Evolutionary conservation across 2,329 filamentous ascomycete species (phyloP).

Genomic region (Didymella segeticola): DNA sequence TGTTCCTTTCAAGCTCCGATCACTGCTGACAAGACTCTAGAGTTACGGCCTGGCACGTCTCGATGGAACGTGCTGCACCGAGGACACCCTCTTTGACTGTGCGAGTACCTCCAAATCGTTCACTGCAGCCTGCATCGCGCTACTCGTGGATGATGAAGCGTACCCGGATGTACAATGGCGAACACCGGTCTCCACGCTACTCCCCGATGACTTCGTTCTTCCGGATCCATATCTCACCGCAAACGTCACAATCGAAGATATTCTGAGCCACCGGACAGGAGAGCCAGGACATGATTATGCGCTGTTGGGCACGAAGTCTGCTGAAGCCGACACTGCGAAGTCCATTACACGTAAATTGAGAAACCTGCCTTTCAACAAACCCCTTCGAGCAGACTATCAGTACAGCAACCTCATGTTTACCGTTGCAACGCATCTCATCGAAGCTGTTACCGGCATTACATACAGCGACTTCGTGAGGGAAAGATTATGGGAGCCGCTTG

Average conservation of each 20-base stretch:
- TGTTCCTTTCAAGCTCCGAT: not conserved
- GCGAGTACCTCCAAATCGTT: conserved; percentile 66
- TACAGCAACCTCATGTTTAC: conserved; percentile 64
- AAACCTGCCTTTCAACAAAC: conserved; percentile 51
- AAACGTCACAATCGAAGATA: conserved; percentile 62
- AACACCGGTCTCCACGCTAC: conserved; percentile 55
- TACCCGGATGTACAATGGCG: conserved; percentile 54
- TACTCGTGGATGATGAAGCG: conserved; percentile 55
- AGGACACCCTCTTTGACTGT: conserved; percentile 61
- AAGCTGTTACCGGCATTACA: conserved; percentile 50
- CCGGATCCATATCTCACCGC: conserved; percentile 55
- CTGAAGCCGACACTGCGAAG: conserved; percentile 17
- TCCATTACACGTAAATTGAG: conserved; percentile 45
- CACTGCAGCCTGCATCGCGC: conserved; percentile 57
- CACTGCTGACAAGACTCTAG: conserved; percentile 19
- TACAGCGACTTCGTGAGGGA: conserved; percentile 43
- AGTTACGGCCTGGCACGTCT: conserved; percentile 48
- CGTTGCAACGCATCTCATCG: conserved; percentile 55
- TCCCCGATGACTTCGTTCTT: conserved; percentile 62
- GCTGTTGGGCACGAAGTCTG: conserved; percentile 14
- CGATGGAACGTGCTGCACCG: conserved; percentile 28
- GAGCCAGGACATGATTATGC: conserved; percentile 46
- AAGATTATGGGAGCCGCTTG: conserved; percentile 50
- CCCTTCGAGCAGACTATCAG: conserved; percentile 53
- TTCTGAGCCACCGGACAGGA: conserved; percentile 61